Base-by-base conservation (phyloP, 1,284 basidiomycete genomes). In the Apiotrichum veenhuisii region DNA sequence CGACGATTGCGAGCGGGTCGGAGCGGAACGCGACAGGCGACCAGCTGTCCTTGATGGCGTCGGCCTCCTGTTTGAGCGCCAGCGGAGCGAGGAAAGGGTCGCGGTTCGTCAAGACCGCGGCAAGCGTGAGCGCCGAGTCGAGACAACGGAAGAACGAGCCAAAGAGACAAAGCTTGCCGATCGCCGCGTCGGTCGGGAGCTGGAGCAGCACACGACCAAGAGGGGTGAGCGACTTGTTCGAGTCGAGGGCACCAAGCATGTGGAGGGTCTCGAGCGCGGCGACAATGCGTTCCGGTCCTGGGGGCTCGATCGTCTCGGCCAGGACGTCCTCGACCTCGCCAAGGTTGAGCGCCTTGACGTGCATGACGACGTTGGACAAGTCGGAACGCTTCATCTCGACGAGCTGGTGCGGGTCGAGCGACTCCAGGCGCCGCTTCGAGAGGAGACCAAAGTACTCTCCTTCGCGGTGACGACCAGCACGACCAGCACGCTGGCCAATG, bases 311-410 rank as follows among this genome's bases (percentile, higher is more conserved):
- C 11, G 89, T 84, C 23, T 83, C 85, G 0, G 84, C 86, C 20
- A 98, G 80, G 25, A 97, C 92, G 56, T 93, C 87, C 71, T 96
- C 89, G 20, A 91, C 89, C 50, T 85, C 86, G 8, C 91, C 89
- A 73, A 97, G 89, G 70, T 93, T 87, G 46, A 97, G 83, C n/a
- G 93, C 94, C 70, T 96, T 98, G 77, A 98, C 86, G 73, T 95
- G 93, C 94, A 96, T 94, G 27, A 92, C 89, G 51, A 94, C 87
- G 70, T 92, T 91, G 73, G 85, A 91, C 65, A 93, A 75, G 75
- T 93, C 90, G n/a, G 87, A 85, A 33, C 93, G 84, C 77, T 92
- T 93, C 92, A 98, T 98, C 78, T 97, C 94, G 40, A 97, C 94
- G 0, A 87, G 87, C 76, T 94, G 91, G 70, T 96, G 87, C 36